These are phyloP conservation scores for Mortierella sp. DNA, from an alignment of 371 early-diverging fungal genomes.

Conservation along the genomic window DNA sequence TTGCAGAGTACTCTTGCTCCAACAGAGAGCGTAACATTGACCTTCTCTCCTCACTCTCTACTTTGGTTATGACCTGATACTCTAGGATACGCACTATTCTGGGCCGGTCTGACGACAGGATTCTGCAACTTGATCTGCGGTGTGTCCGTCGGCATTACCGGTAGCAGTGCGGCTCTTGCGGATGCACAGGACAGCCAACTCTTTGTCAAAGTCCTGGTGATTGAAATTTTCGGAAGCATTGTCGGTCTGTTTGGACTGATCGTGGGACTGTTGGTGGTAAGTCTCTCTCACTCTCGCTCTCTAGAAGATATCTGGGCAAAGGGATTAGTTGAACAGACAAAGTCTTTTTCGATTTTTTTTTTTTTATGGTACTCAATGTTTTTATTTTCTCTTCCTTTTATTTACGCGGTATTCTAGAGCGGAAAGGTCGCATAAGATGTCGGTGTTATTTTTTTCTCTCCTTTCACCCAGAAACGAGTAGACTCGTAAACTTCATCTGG, in stretches of 20 bases:
- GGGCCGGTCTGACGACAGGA: conserved; percentile 97
- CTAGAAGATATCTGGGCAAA: not conserved
- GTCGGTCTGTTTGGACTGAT: conserved; percentile 97
- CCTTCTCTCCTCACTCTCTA: not conserved
- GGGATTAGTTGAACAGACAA: not conserved
- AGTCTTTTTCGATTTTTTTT: not conserved
- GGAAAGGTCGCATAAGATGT: conserved; percentile 37
- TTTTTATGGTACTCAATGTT: not conserved
- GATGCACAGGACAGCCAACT: conserved; percentile 95
- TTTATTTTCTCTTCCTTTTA: not conserved
- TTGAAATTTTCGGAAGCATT: conserved; percentile 97
- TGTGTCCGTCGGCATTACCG: conserved; percentile 94
- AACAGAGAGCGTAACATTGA: not conserved
- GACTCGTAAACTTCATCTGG: not conserved
- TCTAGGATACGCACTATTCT: conserved; percentile 91
- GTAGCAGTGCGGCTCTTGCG: conserved; percentile 93
- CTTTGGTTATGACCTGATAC: no score
- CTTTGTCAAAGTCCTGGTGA: conserved; percentile 96
- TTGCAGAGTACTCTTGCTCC: not conserved
- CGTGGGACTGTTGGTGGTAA: conserved; percentile 78
- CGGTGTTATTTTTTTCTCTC: not conserved
- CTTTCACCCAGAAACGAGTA: not conserved
- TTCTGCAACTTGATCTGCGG: conserved; percentile 95
- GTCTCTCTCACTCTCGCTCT: conserved; percentile 23
- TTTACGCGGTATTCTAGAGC: conserved; percentile 21